Evolutionary conservation across 2,329 filamentous ascomycete species (phyloP).

Genomic region (Paecilomyces dactylethromorphus): DNA sequence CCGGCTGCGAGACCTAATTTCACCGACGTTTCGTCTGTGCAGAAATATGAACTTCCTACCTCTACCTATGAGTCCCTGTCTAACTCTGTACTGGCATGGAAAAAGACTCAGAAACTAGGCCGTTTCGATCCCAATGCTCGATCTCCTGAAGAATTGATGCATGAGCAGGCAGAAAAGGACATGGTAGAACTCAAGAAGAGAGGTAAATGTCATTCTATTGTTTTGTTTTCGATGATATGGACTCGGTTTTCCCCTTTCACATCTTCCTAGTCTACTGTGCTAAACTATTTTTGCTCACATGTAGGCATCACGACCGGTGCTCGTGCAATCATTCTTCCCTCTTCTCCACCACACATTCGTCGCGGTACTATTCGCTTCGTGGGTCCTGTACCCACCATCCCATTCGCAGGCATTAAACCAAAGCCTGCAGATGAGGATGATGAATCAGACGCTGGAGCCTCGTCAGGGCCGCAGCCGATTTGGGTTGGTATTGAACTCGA

Average conservation of each 20-base stretch:
- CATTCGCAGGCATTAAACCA: slow-evolving; percentile 24
- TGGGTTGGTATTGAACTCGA: slow-evolving; percentile 58
- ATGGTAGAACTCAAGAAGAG: slow-evolving; percentile 57
- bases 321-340: slow-evolving; percentile 41
- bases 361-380: slow-evolving; percentile 38
- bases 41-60: slow-evolving; percentile 85
- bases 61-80: slow-evolving; percentile 78
- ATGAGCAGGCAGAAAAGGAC: slow-evolving; percentile 57
- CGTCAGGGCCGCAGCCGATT: slow-evolving; percentile 21
- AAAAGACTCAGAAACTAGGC: slow-evolving; percentile 89
- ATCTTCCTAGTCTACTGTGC: background rate
- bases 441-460: slow-evolving; percentile 5
- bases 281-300: background rate
- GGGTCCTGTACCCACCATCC: slow-evolving; percentile 34
- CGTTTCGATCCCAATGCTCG: slow-evolving; percentile 86
- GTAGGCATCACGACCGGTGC: slow-evolving; percentile 36
- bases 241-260: background rate
- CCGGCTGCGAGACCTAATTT: slow-evolving; percentile 69
- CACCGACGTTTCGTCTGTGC: slow-evolving; percentile 70
- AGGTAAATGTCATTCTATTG: slow-evolving; percentile 40
- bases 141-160: slow-evolving; percentile 64
- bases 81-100: slow-evolving; percentile 91
- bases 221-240: background rate
- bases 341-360: slow-evolving; percentile 35
- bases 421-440: slow-evolving; percentile 10